These are phyloP conservation scores for Coniochaeta hoffmannii DNA, from an alignment of 2,329 filamentous ascomycete species.

Conservation along the genomic window DNA sequence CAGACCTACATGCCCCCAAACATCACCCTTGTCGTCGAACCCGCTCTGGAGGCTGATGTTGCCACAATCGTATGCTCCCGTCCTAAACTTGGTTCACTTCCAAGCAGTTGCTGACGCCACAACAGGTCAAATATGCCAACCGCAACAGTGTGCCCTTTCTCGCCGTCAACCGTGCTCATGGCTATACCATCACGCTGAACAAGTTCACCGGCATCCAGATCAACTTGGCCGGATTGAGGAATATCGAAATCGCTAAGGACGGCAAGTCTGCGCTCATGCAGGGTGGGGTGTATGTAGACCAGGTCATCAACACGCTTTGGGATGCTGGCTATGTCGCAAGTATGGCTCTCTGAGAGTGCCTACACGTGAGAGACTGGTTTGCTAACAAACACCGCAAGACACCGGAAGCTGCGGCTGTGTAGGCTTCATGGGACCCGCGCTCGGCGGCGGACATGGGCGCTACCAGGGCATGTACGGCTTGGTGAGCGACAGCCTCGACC, in stretches of 20 bases:
- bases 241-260: not conserved
- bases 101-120: not conserved
- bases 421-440: constrained; percentile 19
- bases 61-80: constrained; percentile 5
- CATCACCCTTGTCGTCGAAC: constrained; percentile 4
- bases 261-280: not conserved
- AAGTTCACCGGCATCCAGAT: not conserved
- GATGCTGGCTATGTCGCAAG: not conserved
- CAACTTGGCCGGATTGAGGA: not conserved
- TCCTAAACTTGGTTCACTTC: not conserved
- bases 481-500: constrained; percentile 25
- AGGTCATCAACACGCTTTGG: too few species aligned
- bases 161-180: not conserved
- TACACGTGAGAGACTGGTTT: not conserved
- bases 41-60: constrained; percentile 5
- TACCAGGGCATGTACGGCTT: constrained; percentile 22
- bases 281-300: not conserved
- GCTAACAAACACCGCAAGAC: not conserved
- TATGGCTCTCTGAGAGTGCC: not conserved
- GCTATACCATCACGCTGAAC: not conserved
- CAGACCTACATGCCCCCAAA: not conserved
- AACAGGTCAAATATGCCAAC: not conserved
- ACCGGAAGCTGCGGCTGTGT: not conserved
- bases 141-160: not conserved
- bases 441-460: constrained; percentile 24